A percentile compares a stretch with the other conserved stretches of the same genome.
phyloP scores from a whole-genome alignment of 306 rosid species.

The Begonia loranthoides region DNA sequence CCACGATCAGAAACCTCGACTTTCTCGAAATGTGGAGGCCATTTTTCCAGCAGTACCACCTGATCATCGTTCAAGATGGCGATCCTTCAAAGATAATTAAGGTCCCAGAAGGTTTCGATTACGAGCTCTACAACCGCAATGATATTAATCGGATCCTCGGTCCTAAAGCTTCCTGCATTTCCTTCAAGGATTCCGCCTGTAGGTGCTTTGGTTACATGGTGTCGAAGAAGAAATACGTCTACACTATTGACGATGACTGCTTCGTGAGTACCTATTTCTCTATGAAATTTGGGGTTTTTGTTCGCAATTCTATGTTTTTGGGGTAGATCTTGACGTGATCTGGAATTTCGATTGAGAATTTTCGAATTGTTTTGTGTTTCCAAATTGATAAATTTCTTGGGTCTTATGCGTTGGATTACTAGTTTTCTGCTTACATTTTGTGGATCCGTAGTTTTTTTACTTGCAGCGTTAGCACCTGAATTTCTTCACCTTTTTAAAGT shows the following conservation, averaged over 20 bases:
- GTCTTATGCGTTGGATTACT: background rate
- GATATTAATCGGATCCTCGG: conserved; percentile 72
- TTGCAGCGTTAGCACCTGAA: no score
- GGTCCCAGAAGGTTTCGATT: conserved; percentile 66
- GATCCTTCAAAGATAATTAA: conserved; percentile 52
- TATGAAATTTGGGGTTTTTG: background rate
- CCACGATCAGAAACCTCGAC: conserved; percentile 79
- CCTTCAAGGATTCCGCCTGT: conserved; percentile 83
- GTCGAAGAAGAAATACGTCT: conserved; percentile 86
- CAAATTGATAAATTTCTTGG: background rate
- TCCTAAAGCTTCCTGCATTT: conserved; percentile 70
- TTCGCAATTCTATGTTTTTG: background rate
- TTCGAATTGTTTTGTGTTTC: conserved; percentile 1
- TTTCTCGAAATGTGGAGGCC: conserved; percentile 92
- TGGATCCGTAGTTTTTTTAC: no score
- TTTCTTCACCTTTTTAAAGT: no score
- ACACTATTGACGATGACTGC: conserved; percentile 81
- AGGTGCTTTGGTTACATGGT: conserved; percentile 78
- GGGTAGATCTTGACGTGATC: conserved; percentile 1
- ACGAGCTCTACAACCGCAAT: conserved; percentile 61
- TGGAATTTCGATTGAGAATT: background rate
- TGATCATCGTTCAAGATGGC: conserved; percentile 76
- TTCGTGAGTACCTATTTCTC: conserved; percentile 33
- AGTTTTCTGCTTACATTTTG: no score
- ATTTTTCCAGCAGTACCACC: conserved; percentile 50